A percentile compares a stretch with the other conserved stretches of the same genome.
Conservation (phyloP, 2,329 filamentous ascomycete genomes). For the Fusarium ramigenum region DNA sequence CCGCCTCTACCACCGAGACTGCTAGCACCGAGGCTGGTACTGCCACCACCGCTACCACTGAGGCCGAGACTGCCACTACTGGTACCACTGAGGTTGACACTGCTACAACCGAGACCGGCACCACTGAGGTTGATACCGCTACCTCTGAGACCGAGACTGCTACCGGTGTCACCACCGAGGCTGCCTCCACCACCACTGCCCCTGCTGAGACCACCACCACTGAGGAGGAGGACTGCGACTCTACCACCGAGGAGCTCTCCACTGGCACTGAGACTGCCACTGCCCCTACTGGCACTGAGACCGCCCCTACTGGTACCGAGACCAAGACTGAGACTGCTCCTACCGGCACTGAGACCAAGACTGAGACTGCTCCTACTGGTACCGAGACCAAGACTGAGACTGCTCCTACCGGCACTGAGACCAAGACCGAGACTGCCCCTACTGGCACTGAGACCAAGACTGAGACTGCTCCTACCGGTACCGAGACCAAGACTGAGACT, state of each 20-base stretch:
- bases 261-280: neutral
- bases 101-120: neutral
- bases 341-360: no score
- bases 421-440: no score
- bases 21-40: conserved; percentile 10
- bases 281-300: neutral
- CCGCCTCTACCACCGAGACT: conserved; percentile 1
- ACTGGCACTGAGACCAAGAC: neutral
- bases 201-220: conserved; percentile 8
- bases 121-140: conserved; percentile 2
- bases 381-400: no score
- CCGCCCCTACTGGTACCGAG: no score
- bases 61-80: neutral
- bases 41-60: neutral
- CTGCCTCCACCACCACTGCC: conserved; percentile 8
- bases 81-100: neutral
- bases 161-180: neutral
- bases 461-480: neutral
- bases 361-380: no score
- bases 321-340: no score
- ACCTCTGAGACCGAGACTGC: neutral
- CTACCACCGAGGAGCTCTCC: conserved; percentile 1
- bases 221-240: neutral
- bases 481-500: neutral
- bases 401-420: no score